Conservation (phyloP, 257 asterid genomes). For the Solanum commersonii region DNA sequence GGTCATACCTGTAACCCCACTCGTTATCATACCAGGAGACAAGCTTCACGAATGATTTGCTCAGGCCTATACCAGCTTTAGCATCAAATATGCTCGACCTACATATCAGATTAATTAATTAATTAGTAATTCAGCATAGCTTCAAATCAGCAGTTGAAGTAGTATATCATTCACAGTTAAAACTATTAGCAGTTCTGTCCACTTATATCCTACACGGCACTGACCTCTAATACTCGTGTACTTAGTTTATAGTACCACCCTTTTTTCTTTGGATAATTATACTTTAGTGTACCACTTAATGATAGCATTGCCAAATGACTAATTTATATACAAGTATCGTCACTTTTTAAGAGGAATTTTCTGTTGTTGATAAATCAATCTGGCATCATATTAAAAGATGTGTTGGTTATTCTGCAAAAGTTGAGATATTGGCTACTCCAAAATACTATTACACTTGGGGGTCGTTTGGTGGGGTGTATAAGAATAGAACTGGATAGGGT, state of each 20-base stretch:
- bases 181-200: not conserved
- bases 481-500: not conserved
- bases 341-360: not conserved
- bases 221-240: not conserved
- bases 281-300: not conserved
- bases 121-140: not conserved
- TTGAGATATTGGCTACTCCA: not conserved
- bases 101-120: not conserved
- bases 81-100: conserved; percentile 99
- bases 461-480: not conserved
- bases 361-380: not conserved
- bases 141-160: not conserved
- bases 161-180: not conserved
- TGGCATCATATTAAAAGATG: not conserved
- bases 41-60: conserved; percentile 75
- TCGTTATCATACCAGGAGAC: conserved; percentile 98
- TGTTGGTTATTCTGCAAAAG: not conserved
- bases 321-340: not conserved
- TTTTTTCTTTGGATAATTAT: not conserved
- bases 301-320: not conserved
- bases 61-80: conserved; percentile 94
- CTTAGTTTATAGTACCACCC: not conserved
- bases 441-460: not conserved
- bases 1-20: conserved; percentile 94
- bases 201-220: not conserved